Conservation (phyloP, 352 stramenopile species). For the Globisporangium heterothallicum region DNA sequence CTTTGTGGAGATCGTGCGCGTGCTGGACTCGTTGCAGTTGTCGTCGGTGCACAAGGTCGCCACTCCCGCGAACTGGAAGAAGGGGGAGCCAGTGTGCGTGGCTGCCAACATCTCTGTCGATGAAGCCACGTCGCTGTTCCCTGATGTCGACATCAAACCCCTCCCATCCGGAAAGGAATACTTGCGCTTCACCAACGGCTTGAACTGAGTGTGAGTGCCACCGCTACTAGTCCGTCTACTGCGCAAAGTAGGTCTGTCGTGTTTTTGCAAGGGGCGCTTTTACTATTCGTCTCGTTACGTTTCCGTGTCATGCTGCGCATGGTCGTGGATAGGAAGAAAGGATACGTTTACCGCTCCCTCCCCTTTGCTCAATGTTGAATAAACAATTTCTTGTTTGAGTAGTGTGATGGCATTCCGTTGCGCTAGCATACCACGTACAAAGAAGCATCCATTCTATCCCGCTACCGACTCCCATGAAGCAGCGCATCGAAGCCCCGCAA, state of each 20-base stretch:
- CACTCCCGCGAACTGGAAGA: constrained; percentile 74
- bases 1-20: constrained; percentile 90
- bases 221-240: too few relatives aligned
- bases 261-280: too few relatives aligned
- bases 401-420: background rate
- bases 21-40: constrained; percentile 87
- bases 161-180: constrained; percentile 75
- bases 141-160: constrained; percentile 46
- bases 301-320: too few relatives aligned
- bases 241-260: too few relatives aligned
- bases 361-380: constrained; percentile 8
- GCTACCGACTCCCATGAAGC: constrained; percentile 18
- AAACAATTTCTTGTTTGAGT: constrained; percentile 6
- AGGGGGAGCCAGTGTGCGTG: constrained; percentile 64
- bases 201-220: constrained; percentile 7
- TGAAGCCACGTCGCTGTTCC: constrained; percentile 59
- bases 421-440: too few relatives aligned
- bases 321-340: too few relatives aligned
- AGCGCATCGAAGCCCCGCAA: constrained; percentile 52
- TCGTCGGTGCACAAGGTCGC: constrained; percentile 31
- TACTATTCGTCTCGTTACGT: too few relatives aligned
- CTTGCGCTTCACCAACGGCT: constrained; percentile 55
- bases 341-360: background rate
- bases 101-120: constrained; percentile 45
- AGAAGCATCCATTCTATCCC: background rate